Evolutionary conservation across 2,329 filamentous ascomycete genomes (phyloP).

Genomic region (Fusarium sp.): DNA sequence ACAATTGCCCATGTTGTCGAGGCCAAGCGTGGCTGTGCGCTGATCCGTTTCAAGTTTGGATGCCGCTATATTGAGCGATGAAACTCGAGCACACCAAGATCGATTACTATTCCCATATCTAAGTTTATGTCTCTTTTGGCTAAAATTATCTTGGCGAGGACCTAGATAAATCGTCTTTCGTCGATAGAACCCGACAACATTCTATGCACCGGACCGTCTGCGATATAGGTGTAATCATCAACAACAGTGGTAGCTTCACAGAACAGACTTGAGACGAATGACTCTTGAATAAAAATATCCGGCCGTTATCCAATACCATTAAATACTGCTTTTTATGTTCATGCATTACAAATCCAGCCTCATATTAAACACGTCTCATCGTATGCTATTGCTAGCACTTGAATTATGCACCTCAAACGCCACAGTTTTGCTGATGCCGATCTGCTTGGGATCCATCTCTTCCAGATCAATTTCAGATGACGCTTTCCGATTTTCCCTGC

Average conservation of each 20-base stretch:
- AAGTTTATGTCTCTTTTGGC: too few species aligned
- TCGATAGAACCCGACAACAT: background rate
- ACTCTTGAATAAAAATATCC: background rate
- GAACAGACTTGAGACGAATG: background rate
- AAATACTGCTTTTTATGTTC: background rate
- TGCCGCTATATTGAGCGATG: background rate
- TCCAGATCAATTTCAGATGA: slow-evolving; percentile 42
- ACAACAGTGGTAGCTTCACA: background rate
- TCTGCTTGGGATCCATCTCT: slow-evolving; percentile 36
- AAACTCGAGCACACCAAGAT: background rate
- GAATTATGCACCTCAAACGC: slow-evolving; percentile 34
- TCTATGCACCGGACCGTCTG: background rate
- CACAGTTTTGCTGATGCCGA: slow-evolving; percentile 42
- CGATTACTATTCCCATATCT: background rate
- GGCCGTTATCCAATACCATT: background rate
- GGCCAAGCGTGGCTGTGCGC: background rate
- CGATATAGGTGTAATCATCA: background rate
- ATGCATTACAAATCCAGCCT: background rate
- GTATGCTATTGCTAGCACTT: slow-evolving; percentile 2
- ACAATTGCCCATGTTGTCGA: background rate
- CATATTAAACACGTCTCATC: background rate
- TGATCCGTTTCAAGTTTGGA: background rate
- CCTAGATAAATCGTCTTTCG: background rate
- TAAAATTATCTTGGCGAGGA: background rate
- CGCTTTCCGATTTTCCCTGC: slow-evolving; percentile 22